Conservation (phyloP, 495 filamentous ascomycete genomes). For the Podospora didyma region DNA sequence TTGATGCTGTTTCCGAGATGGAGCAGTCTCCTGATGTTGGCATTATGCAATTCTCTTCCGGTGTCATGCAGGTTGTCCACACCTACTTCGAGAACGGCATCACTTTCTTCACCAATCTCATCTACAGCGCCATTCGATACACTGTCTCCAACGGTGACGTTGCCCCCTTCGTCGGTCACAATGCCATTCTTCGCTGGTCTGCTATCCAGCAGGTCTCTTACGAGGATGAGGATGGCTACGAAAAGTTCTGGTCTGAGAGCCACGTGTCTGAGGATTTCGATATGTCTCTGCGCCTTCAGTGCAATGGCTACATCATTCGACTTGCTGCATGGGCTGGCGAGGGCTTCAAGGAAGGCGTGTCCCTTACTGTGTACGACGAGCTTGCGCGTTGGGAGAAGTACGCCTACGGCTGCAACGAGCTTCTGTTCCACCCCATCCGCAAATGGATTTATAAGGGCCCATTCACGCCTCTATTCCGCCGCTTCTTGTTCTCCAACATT, state of each 20-base stretch:
- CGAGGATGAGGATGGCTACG: conserved; percentile 59
- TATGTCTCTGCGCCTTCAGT: conserved; percentile 77
- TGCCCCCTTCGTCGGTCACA: conserved; percentile 76
- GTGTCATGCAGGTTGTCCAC: conserved; percentile 76
- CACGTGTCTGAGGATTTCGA: conserved; percentile 85
- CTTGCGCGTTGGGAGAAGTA: conserved; percentile 83
- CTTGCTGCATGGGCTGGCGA: conserved; percentile 69
- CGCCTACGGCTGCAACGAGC: conserved; percentile 81
- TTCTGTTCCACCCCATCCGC: conserved; percentile 72
- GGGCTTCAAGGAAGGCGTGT: conserved; percentile 82
- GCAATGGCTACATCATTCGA: conserved; percentile 67
- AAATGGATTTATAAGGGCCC: conserved; percentile 61
- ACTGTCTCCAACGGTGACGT: conserved; percentile 80
- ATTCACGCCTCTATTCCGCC: conserved; percentile 71
- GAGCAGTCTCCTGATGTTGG: conserved; percentile 74
- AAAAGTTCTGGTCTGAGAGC: conserved; percentile 82
- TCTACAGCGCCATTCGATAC: conserved; percentile 75
- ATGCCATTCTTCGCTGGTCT: conserved; percentile 74
- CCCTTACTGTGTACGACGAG: conserved; percentile 81
- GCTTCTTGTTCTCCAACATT: conserved; percentile 67
- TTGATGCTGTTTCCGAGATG: conserved; percentile 77
- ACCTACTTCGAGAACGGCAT: conserved; percentile 73
- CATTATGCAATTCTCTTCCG: conserved; percentile 77
- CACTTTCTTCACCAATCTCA: conserved; percentile 81
- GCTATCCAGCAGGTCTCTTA: conserved; percentile 76